Evolutionary conservation across 164 flowering plant genomes (phyloP), one percentile per base, ranked within the genome.

Genomic region (Platanus orientalis): DNA sequence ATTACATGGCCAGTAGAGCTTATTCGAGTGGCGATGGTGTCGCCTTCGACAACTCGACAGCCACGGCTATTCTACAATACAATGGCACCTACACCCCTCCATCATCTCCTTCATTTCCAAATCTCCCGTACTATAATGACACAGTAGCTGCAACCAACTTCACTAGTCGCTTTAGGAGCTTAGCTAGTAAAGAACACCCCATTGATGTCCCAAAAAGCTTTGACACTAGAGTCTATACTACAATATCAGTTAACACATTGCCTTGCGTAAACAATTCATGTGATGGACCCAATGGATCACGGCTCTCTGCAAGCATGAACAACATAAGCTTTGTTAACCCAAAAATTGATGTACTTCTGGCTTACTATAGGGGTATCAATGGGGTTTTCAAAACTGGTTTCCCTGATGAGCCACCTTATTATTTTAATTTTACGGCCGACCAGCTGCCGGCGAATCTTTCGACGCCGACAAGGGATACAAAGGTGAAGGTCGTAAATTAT

Each of bases 21-120:
- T 34, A 34, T 9, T 34, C 39, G 39, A 34, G 39, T 34, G 39
- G 39, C 9, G 39, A 4, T 9, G 39, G 39, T 34, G 39, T 34
- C 6, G 39, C 9, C 6, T 34, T 4, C 39, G 39, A 34, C 9
- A 34, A 34, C 39, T 34, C 39, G n/a, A n/a, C n/a, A n/a, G n/a
- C n/a, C n/a, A n/a, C n/a, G n/a, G n/a, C n/a, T n/a, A n/a, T n/a
- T n/a, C n/a, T n/a, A n/a, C n/a, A n/a, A n/a, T n/a, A n/a, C n/a
- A n/a, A n/a, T n/a, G n/a, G n/a, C n/a, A n/a, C n/a, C n/a, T n/a
- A n/a, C n/a, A n/a, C n/a, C n/a, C n/a, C n/a, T n/a, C n/a, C n/a
- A n/a, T n/a, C n/a, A 34, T 4, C 70, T 75, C 47, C 78, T 76
- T 14, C 0, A n/a, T 21, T 62, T 11, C 51, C 67, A 78, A 16